Percentiles rank a stretch among this genome's conserved stretches.
phyloP scores from a whole-genome alignment of 176 grass and related monocot genomes.

The Oryza longistaminata region DNA sequence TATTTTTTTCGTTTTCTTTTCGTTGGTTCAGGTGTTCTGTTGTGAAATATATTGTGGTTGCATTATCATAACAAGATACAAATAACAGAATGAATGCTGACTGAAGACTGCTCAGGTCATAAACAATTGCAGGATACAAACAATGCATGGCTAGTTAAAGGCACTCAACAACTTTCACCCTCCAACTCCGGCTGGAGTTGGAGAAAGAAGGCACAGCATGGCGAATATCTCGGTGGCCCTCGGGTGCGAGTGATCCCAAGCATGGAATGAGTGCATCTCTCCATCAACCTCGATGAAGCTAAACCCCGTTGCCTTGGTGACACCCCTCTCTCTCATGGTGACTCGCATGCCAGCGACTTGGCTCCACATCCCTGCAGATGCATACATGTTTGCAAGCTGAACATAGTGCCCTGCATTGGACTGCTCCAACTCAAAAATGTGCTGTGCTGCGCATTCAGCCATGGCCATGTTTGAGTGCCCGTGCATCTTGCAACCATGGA shows the following conservation, averaged over 20 bases:
- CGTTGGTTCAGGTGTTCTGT: neutral
- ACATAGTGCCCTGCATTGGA: slow-evolving; percentile 72
- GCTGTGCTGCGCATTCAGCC: slow-evolving; percentile 47
- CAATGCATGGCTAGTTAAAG: neutral
- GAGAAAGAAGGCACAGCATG: slow-evolving; percentile 43
- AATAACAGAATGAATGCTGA: neutral
- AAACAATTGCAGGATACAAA: slow-evolving; percentile 13
- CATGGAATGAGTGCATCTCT: slow-evolving; percentile 47
- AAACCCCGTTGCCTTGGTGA: slow-evolving; percentile 57
- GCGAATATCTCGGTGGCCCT: slow-evolving; percentile 31
- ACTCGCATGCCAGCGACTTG: slow-evolving; percentile 55
- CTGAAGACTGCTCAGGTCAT: neutral
- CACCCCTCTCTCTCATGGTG: slow-evolving; percentile 67
- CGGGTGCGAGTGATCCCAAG: slow-evolving; percentile 38
- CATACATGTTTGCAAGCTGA: slow-evolving; percentile 80
- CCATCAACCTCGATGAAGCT: slow-evolving; percentile 53
- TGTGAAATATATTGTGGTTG: slow-evolving; percentile 6
- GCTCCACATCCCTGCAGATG: slow-evolving; percentile 66
- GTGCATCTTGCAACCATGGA: slow-evolving; percentile 67
- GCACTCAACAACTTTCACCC: slow-evolving; percentile 4
- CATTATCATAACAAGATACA: neutral
- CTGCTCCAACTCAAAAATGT: slow-evolving; percentile 63
- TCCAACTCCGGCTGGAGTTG: slow-evolving; percentile 9
- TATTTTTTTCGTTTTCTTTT: slow-evolving; percentile 30
- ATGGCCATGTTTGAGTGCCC: slow-evolving; percentile 49